Evolutionary conservation across 495 filamentous ascomycete genomes (phyloP).

Genomic region (Hypoxylon lienhwacheense): DNA sequence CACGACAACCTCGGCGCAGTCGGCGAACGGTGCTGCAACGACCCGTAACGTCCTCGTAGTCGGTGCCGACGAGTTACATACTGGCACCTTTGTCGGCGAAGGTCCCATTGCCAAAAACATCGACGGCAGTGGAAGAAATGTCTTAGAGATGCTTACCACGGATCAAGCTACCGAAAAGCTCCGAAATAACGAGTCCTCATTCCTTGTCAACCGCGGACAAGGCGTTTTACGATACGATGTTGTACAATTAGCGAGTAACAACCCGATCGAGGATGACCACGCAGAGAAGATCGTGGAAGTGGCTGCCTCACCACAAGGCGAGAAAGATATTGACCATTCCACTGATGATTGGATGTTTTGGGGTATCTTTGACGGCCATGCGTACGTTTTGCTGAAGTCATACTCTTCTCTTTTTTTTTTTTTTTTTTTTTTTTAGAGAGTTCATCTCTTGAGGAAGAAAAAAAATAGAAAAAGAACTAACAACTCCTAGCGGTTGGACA

Average conservation of each 20-base stretch:
- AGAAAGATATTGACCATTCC: slow-evolving; percentile 50
- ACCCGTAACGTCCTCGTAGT: slow-evolving; percentile 68
- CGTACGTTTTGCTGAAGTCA: slow-evolving; percentile 54
- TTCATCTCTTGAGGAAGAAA: too few species aligned
- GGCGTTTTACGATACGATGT: slow-evolving; percentile 95
- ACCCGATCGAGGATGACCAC: slow-evolving; percentile 98
- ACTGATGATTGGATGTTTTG: slow-evolving; percentile 99
- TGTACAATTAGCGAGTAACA: slow-evolving; percentile 93
- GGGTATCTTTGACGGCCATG: slow-evolving; percentile 97
- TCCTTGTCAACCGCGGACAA: slow-evolving; percentile 82
- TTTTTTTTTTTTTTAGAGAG: neutral
- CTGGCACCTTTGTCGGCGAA: slow-evolving; percentile 75
- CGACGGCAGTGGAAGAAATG: slow-evolving; percentile 74
- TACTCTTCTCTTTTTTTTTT: neutral
- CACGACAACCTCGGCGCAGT: slow-evolving; percentile 38
- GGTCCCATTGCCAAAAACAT: slow-evolving; percentile 83
- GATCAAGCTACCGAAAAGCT: slow-evolving; percentile 92
- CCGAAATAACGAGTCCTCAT: slow-evolving; percentile 85
- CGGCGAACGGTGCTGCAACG: slow-evolving; percentile 29
- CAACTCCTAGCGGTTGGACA: slow-evolving; percentile 76
- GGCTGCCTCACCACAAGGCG: slow-evolving; percentile 45
- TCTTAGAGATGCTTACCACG: slow-evolving; percentile 93
- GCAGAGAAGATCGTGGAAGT: slow-evolving; percentile 96
- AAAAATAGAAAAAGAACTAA: too few species aligned
- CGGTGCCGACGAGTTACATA: slow-evolving; percentile 81